phyloP scores from a whole-genome alignment of 169 alveolate genomes.

The Eimeria necatrix region DNA sequence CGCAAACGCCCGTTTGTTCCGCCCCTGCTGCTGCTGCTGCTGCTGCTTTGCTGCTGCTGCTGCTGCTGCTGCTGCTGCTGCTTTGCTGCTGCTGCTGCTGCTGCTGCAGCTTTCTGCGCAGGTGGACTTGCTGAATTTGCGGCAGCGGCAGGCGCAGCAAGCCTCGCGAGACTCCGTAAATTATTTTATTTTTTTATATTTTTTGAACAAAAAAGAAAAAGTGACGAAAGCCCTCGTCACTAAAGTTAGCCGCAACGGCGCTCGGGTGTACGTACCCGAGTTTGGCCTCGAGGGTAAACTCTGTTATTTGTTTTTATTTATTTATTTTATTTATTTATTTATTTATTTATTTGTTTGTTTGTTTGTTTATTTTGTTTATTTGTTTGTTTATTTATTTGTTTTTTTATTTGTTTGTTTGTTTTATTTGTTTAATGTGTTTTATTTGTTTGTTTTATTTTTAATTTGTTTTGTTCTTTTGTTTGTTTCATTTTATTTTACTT shows the following conservation, averaged over 20 bases:
- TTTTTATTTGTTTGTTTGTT: too few species aligned
- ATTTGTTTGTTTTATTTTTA: too few species aligned
- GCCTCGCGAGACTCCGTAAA: conserved; percentile 96
- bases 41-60: conserved; percentile 83
- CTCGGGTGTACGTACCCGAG: conserved; percentile 80
- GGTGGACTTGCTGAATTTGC: conserved; percentile 94
- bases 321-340: background rate
- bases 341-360: conserved; percentile 12
- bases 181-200: conserved; percentile 93
- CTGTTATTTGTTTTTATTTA: background rate
- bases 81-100: too few species aligned
- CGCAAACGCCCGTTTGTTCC: conserved; percentile 86
- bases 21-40: conserved; percentile 83
- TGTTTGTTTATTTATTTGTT: background rate
- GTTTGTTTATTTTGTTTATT: conserved; percentile 54
- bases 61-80: conserved; percentile 56
- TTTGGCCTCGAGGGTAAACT: conserved; percentile 83
- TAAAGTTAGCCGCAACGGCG: conserved; percentile 66
- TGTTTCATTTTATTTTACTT: too few species aligned
- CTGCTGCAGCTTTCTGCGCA: conserved; percentile 91
- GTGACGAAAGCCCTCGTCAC: conserved; percentile 23
- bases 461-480: too few species aligned
- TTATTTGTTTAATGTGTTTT: too few species aligned
- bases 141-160: conserved; percentile 95
- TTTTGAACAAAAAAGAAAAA: conserved; percentile 86